These are phyloP conservation scores for Aotearoamyces nothofagi DNA, from an alignment of 2,329 filamentous ascomycete species.

Conservation along the genomic window DNA sequence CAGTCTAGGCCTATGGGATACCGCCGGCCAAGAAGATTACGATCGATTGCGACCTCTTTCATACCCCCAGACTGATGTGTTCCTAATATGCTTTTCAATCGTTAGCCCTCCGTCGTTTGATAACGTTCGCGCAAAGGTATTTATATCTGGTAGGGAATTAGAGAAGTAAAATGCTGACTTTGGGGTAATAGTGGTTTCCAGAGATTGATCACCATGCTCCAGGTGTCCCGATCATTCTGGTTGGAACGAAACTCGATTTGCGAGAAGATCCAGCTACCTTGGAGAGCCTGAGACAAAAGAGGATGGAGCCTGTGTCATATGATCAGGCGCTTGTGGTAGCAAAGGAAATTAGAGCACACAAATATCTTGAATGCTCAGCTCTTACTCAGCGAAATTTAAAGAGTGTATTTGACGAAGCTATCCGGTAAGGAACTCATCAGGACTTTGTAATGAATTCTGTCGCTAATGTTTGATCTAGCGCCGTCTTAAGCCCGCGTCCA, in stretches of 20 bases:
- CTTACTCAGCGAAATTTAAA: conserved; percentile 94
- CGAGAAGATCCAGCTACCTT: conserved; percentile 75
- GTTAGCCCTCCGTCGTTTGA: conserved; percentile 96
- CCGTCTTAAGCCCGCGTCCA: conserved; percentile 55
- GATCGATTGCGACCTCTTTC: conserved; percentile 87
- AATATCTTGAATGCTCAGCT: conserved; percentile 96
- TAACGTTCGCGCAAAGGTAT: conserved; percentile 96
- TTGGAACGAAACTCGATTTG: conserved; percentile 93
- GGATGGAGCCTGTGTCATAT: conserved; percentile 94
- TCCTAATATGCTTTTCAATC: conserved; percentile 96
- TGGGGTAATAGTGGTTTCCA: conserved; percentile 72
- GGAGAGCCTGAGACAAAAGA: conserved; percentile 73
- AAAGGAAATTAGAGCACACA: conserved; percentile 90
- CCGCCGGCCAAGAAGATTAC: conserved; percentile 96
- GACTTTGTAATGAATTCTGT: background rate
- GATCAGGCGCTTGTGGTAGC: conserved; percentile 79
- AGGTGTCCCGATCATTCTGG: conserved; percentile 88
- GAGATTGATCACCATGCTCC: conserved; percentile 96
- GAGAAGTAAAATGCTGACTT: conserved; percentile 2
- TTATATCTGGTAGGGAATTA: conserved; percentile 12
- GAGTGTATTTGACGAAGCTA: conserved; percentile 97
- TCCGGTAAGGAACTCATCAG: conserved; percentile 50
- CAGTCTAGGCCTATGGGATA: conserved; percentile 95
- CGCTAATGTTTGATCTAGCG: conserved; percentile 28
- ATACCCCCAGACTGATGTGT: conserved; percentile 96